Conservation (phyloP, 192 early-diverging fungal species). For the Haplosporangium gracile region DNA sequence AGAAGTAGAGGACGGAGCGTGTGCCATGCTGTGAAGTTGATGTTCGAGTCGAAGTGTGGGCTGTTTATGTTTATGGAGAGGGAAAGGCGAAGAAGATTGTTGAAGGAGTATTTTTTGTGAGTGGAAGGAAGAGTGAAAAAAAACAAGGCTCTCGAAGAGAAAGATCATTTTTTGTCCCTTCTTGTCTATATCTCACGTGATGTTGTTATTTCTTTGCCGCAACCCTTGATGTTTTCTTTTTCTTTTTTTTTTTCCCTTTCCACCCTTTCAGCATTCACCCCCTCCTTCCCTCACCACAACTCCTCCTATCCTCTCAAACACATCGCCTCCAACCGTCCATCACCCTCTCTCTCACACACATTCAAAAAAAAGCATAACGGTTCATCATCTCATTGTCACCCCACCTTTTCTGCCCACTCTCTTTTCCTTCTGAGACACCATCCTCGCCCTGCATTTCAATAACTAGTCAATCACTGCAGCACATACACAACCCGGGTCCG, state of each 20-base stretch:
- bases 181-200: not conserved
- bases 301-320: not conserved
- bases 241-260: not conserved
- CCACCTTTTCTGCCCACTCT: not conserved
- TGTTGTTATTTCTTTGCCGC: not conserved
- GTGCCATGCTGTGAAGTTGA: not conserved
- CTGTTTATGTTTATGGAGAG: not conserved
- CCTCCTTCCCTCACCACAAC: not conserved
- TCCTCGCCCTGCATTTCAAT: not conserved
- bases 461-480: not conserved
- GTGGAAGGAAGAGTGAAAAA: not conserved
- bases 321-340: not conserved
- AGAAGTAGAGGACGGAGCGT: not conserved
- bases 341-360: not conserved
- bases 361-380: not conserved
- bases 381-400: not conserved
- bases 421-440: not conserved
- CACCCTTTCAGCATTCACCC: not conserved
- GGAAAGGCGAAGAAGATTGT: not conserved
- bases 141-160: not conserved
- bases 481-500: not conserved
- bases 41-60: not conserved
- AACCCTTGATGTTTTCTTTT: not conserved
- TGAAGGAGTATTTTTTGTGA: no score
- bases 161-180: not conserved